Percentiles rank a stretch among this genome's conserved stretches.
Evolutionary conservation across 2,329 filamentous ascomycete species (phyloP).

Genomic region (Trichophaea hybrida): DNA sequence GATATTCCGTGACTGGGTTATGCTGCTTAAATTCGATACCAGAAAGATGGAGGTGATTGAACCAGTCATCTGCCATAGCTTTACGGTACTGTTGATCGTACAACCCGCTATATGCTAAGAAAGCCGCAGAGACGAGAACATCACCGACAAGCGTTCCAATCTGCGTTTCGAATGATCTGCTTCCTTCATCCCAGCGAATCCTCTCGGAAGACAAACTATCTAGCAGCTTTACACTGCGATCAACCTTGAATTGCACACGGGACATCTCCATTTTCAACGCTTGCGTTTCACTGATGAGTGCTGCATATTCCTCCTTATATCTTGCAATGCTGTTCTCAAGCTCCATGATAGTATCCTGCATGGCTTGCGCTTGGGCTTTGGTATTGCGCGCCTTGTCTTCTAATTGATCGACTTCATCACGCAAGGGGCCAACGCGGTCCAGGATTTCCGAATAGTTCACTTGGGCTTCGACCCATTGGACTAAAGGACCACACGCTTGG

Average conservation of each 20-base stretch:
- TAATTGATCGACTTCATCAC: conserved; percentile 73
- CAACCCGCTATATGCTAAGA: conserved; percentile 89
- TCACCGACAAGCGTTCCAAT: conserved; percentile 94
- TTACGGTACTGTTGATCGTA: conserved; percentile 98
- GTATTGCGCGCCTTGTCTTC: conserved; percentile 83
- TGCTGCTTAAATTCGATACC: conserved; percentile 84
- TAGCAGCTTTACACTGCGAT: conserved; percentile 82
- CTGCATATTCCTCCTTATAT: conserved; percentile 92
- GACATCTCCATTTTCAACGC: conserved; percentile 96
- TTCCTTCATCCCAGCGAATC: conserved; percentile 87
- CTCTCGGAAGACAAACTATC: conserved; percentile 92
- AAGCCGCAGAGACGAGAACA: conserved; percentile 88
- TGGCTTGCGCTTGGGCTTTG: conserved; percentile 81
- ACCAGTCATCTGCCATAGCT: conserved; percentile 94
- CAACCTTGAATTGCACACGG: conserved; percentile 92
- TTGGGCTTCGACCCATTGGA: conserved; percentile 94
- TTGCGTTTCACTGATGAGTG: conserved; percentile 90
- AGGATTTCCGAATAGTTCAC: conserved; percentile 97
- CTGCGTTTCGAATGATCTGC: conserved; percentile 95
- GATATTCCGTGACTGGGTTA: conserved; percentile 88
- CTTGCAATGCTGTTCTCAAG: conserved; percentile 83
- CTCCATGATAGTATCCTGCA: conserved; percentile 69
- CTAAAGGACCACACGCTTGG: conserved; percentile 89
- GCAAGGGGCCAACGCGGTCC: conserved; percentile 79
- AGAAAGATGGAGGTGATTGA: conserved; percentile 82